Base-by-base conservation (phyloP, 2,329 filamentous ascomycete species). In the Ophiobolus disseminans region DNA sequence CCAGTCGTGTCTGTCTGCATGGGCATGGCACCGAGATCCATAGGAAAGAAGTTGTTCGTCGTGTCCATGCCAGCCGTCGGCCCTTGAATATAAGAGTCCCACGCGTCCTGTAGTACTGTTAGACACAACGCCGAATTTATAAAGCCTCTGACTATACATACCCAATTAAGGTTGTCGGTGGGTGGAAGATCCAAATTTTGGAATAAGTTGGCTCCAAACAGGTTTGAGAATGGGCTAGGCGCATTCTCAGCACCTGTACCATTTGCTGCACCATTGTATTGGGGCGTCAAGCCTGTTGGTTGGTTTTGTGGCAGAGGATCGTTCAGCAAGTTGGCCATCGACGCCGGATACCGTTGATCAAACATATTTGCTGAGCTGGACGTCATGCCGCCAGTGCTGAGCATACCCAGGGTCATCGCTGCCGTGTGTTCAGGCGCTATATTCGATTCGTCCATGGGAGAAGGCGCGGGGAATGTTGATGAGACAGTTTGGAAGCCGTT, bases 361-460 rank as follows among this genome's bases (percentile, higher is more conserved):
- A 74, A 75, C 69, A 74, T 70, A 46, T 73, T 74, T 3, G 72
- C 66, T 14, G 69, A 68, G 40, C 77, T 79, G 1, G 83, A 80
- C 11, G 80, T 81, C 72, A 86, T 78, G 17, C 80, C 77, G 4
- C 86, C 86, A 28, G 82, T 83, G 44, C 84, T 87, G 20, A 89
- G 75, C 74, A 89, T 81, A 2, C 85, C 86, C n/a, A 88, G 67
- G 0, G 86, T 88, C 84, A 89, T 88, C 0, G 86, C 86, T 8
- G 86, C 86, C 16, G 79, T 80, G 48, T 84, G 82, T 73, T 88
- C 80, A 55, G 85, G 82, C 39, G 77, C 76, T 2, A 80, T 69
- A 37, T 86, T 86, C 48, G 86, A 77, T 47, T 85, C 79, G 55
- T 82, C 77, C 62, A 71, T 72, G 2, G 65, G 53, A n/a, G 51